Percentiles rank a stretch among this genome's conserved stretches.
Conservation (phyloP, 768 basidiomycete species). For the Porphyrellus cyaneotinctus region DNA sequence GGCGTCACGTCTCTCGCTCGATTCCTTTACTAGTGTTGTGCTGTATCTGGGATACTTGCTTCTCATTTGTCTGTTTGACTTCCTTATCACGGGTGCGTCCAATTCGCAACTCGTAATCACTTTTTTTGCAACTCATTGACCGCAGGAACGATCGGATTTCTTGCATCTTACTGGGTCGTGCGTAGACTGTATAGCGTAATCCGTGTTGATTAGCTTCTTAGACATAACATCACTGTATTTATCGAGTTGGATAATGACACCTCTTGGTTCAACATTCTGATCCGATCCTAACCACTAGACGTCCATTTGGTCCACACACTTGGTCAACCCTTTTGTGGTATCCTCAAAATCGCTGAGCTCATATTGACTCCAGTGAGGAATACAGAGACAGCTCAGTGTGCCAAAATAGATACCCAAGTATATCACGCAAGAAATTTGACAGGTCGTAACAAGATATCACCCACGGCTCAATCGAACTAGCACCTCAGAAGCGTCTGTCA, state of each 20-base stretch:
- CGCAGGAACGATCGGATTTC: constrained; percentile 86
- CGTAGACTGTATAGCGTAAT: constrained; percentile 78
- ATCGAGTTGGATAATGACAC: constrained; percentile 3
- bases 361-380: no score
- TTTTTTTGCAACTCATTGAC: constrained; percentile 3
- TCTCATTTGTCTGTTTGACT: constrained; percentile 77
- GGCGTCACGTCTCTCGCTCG: constrained; percentile 80
- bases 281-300: not conserved
- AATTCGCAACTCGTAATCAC: not conserved
- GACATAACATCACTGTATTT: constrained; percentile 10
- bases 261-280: not conserved
- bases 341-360: no score
- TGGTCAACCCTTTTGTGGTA: no score
- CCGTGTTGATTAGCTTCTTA: constrained; percentile 55
- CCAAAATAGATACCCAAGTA: not conserved
- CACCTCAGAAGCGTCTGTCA: constrained; percentile 29
- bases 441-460: not conserved
- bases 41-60: constrained; percentile 91
- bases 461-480: constrained; percentile 47
- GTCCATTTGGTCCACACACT: no score
- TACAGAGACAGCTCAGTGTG: not conserved
- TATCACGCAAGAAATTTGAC: not conserved
- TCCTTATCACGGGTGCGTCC: constrained; percentile 73
- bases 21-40: constrained; percentile 73
- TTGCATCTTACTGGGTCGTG: constrained; percentile 90